Percentiles rank a stretch among this genome's conserved stretches.
These are phyloP conservation scores for Fusarium sp. DNA, from an alignment of 2,329 filamentous ascomycete species.

Conservation along the genomic window DNA sequence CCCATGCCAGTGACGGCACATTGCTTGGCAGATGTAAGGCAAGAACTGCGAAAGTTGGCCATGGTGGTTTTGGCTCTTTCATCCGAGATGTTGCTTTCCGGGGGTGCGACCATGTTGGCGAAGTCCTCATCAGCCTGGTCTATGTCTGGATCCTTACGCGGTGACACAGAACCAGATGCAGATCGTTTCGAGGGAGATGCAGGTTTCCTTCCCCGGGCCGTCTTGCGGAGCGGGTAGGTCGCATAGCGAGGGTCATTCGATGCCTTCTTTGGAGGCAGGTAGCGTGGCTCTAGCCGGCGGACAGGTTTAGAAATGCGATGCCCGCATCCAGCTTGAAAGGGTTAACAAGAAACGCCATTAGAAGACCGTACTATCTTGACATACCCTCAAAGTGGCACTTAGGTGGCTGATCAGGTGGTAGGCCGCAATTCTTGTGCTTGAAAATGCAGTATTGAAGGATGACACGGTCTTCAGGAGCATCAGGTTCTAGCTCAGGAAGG, in stretches of 20 bases:
- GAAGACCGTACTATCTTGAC: neutral
- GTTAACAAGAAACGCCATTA: neutral
- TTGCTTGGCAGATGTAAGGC: neutral
- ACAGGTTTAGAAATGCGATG: neutral
- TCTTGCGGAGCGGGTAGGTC: neutral
- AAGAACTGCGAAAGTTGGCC: neutral
- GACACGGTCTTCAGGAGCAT: neutral
- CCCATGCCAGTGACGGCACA: neutral
- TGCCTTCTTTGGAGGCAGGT: slow-evolving; percentile 7
- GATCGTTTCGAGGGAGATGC: slow-evolving; percentile 3
- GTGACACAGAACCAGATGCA: slow-evolving; percentile 5
- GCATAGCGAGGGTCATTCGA: neutral
- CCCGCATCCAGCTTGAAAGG: slow-evolving; percentile 1
- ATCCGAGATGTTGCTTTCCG: neutral
- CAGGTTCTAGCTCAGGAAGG: neutral
- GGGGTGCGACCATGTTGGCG: neutral
- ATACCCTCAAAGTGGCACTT: slow-evolving; percentile 4
- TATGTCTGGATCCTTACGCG: neutral
- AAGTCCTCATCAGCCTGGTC: neutral
- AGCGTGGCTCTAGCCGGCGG: slow-evolving; percentile 3
- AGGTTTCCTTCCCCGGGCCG: neutral
- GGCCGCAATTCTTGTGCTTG: neutral
- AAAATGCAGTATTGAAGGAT: slow-evolving; percentile 1
- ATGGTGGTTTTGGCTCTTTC: neutral
- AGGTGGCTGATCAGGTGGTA: neutral